Base-by-base conservation (phyloP, 495 filamentous ascomycete species). In the Aspergillus coremiiformis region DNA sequence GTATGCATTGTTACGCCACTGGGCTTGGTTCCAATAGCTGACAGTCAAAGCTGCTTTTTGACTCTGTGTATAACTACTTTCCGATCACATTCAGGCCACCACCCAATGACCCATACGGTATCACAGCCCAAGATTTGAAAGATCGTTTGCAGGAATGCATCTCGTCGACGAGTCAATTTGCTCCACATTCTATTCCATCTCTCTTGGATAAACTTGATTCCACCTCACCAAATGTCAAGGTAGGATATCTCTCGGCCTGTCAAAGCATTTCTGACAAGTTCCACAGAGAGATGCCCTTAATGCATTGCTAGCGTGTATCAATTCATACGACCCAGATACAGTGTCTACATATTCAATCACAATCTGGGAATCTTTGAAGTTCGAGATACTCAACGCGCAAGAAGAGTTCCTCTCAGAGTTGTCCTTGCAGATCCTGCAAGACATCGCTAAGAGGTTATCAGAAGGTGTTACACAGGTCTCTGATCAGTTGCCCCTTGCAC, bases 121-220 rank as follows among this genome's bases (percentile, higher is more conserved):
- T 89, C 51, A 86, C 85, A 23, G 77, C 85, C 4, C 84, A 89
- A 63, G 80, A 89, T 53, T 64, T 89, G 42, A 89, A 89, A 54
- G 72, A 74, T 35, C 76, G 85, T 19, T 66, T 89, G n/a, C 76
- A 85, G 49, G 79, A 81, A 37, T 89, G 85, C 57, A 84, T 89
- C 53, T 70, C 84, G n/a, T 78, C 84, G 12, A 85, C 79, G 4
- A 67, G 69, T n/a, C 70, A 76, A 33, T 86, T 89, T 63, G 84
- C 85, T 21, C 79, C 82, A 1, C 81, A 84, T 58, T 67, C 84
- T 4, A 84, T 89, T 48, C 84, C 85, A 4, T 76, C 83, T 20
- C 69, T 89, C 45, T 68, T 89, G 29, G 85, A 89, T 53, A 89
- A 89, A 64, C 72, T 89, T 29, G 85, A 89, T 62, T 87, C 85